A percentile compares a stretch with the other conserved stretches of the same genome.
phyloP scores from a whole-genome alignment of 306 rosid genomes.

The Gastrolobium bilobum region DNA sequence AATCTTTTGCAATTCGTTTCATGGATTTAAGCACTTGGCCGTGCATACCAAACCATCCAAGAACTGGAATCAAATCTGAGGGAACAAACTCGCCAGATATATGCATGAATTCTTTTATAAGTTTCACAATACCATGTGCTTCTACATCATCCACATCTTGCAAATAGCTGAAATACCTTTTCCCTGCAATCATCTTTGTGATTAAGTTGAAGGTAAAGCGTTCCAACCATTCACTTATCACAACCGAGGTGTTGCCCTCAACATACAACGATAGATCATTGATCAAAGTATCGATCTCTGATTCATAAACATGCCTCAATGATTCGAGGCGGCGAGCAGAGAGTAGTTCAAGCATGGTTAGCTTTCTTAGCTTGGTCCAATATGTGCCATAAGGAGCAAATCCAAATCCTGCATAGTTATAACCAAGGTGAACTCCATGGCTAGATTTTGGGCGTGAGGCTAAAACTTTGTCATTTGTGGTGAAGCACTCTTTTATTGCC shows the following conservation, averaged over 20 bases:
- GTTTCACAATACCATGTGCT: constrained; percentile 54
- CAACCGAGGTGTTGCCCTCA: neutral
- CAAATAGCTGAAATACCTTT: constrained; percentile 59
- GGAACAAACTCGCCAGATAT: constrained; percentile 55
- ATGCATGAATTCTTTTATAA: constrained; percentile 60
- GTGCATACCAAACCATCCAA: constrained; percentile 55
- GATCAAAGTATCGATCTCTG: constrained; percentile 51
- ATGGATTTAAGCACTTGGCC: constrained; percentile 54
- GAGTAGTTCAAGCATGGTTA: constrained; percentile 57
- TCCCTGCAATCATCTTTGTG: constrained; percentile 58
- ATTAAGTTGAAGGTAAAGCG: constrained; percentile 55
- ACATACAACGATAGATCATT: constrained; percentile 29
- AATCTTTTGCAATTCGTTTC: constrained; percentile 62
- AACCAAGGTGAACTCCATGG: constrained; percentile 61
- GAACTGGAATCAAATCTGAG: constrained; percentile 60
- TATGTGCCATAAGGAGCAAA: constrained; percentile 59
- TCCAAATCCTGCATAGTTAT: constrained; percentile 62
- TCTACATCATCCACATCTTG: constrained; percentile 55
- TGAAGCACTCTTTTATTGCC: constrained; percentile 68
- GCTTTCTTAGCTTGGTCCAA: constrained; percentile 60
- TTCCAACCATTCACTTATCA: constrained; percentile 60
- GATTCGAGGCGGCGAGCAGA: constrained; percentile 58
- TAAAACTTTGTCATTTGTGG: constrained; percentile 57
- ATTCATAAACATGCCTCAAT: constrained; percentile 42
- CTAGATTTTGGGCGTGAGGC: constrained; percentile 58